A percentile compares a stretch with the other conserved stretches of the same genome.
These are phyloP conservation scores for Plantago coronopus DNA, from an alignment of 305 asterid genomes.

Conservation along the genomic window DNA sequence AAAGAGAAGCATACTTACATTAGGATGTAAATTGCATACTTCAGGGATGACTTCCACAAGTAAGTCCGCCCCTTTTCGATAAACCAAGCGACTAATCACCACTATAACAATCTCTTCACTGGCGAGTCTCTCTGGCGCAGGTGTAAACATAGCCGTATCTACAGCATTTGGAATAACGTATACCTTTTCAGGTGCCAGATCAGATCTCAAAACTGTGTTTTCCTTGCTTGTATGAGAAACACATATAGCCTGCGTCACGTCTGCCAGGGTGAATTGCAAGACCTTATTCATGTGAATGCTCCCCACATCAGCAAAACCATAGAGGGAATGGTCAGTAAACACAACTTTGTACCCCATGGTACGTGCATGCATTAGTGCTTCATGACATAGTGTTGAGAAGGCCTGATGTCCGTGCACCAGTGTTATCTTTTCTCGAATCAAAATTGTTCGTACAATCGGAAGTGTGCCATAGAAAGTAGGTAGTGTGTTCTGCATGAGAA, in stretches of 20 bases:
- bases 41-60: constrained; percentile 96
- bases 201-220: constrained; percentile 87
- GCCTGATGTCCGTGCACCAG: constrained; percentile 96
- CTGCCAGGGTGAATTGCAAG: constrained; percentile 88
- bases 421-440: constrained; percentile 81
- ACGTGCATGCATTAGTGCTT: constrained; percentile 93
- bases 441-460: constrained; percentile 75
- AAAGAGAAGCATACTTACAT: constrained; percentile 43
- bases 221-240: constrained; percentile 98
- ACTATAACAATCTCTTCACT: constrained; percentile 65
- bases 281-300: constrained; percentile 99
- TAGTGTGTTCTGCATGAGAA: constrained; percentile 84
- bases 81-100: constrained; percentile 91
- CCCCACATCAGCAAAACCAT: constrained; percentile 94
- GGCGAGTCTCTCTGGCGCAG: constrained; percentile 67
- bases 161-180: constrained; percentile 96
- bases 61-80: constrained; percentile 90
- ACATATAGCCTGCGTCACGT: constrained; percentile 92
- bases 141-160: constrained; percentile 91
- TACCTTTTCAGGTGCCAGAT: constrained; percentile 92
- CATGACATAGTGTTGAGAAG: constrained; percentile 92
- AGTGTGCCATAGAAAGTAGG: constrained; percentile 92
- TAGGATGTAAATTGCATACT: constrained; percentile 81
- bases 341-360: constrained; percentile 95
- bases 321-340: constrained; percentile 96